Base-by-base conservation (phyloP, 306 rosid genomes). In the Citrullus mucosospermus region DNA sequence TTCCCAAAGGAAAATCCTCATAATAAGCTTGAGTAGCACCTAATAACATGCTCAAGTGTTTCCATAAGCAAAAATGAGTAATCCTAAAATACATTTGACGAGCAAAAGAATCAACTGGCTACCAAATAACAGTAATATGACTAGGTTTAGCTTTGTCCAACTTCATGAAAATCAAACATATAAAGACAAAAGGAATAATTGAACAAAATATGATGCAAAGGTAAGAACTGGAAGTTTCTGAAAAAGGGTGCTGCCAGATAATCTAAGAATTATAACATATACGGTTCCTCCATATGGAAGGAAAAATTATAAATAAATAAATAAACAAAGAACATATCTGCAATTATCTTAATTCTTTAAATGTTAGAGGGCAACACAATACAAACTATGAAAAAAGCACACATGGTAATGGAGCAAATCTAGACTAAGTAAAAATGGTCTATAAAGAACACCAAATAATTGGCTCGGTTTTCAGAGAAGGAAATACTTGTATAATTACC, bases 401-500 rank as follows among this genome's bases (percentile, higher is more conserved):
- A 5, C 38, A 5, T 12, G 30, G 38, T 6, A 60, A 60, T 60
- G 39, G 13, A 36, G 13, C 6, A 14, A 65, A 67, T 39, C 53
- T 36, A 43, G 8, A 68, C 30, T 18, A 8, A 20, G 74, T 17
- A 63, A 7, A 63, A 63, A 63, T 63, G 25, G 13, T 63, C 44
- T 7, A 63, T 6, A 11, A 34, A 34, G 32, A 63, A 63, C 8
- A 63, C 8, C 73, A 39, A 16, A 67, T 67, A 67, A 39, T 39
- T 13, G 59, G 41, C 55, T 14, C 0, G 8, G 76, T 22, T 71
- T 48, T 71, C 39, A 71, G 17, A 48, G 76, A 44, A 48, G 55
- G 32, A 48, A 48, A 48, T 48, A 25, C 1, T 61, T 68, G 46
- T 81, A 81, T 76, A 86, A 58, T 83, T 88, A 94, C 98, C 98